phyloP scores from a whole-genome alignment of 805 yeast species.

The Phaffomyces thermotolerans region DNA sequence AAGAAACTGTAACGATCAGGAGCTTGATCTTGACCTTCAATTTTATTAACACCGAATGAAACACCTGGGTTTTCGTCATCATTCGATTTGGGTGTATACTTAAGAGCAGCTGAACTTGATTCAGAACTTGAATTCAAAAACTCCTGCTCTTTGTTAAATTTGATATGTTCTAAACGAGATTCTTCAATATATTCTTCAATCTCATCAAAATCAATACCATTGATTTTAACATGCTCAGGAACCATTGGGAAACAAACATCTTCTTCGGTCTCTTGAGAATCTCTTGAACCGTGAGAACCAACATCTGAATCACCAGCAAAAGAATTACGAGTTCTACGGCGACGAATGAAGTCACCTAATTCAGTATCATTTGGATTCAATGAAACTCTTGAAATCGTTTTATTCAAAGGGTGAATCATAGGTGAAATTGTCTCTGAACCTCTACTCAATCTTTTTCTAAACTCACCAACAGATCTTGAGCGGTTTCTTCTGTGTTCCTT shows the following conservation, averaged over 20 bases:
- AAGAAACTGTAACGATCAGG: constrained; percentile 85
- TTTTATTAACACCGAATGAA: constrained; percentile 33
- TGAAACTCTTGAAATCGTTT: constrained; percentile 18
- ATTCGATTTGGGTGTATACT: constrained; percentile 44
- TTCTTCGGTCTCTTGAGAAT: constrained; percentile 88
- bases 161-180: constrained; percentile 43
- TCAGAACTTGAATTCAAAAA: constrained; percentile 19
- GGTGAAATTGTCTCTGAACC: constrained; percentile 17
- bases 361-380: constrained; percentile 25
- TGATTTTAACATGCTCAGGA: constrained; percentile 52
- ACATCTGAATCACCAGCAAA: constrained; percentile 47
- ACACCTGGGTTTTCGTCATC: constrained; percentile 24
- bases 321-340: constrained; percentile 28
- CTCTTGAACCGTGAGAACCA: constrained; percentile 67
- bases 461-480: constrained; percentile 34
- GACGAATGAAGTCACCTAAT: constrained; percentile 28
- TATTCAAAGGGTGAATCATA: constrained; percentile 17
- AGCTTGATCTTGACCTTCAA: constrained; percentile 30
- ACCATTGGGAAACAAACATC: constrained; percentile 96
- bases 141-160: constrained; percentile 21
- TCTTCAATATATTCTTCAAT: constrained; percentile 73
- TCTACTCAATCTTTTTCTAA: constrained; percentile 23
- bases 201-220: constrained; percentile 88
- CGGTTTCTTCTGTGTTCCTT: constrained; percentile 15
- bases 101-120: constrained; percentile 47